A percentile compares a stretch with the other conserved stretches of the same genome.
These are phyloP conservation scores for Chaetomium strumarium DNA, from an alignment of 2,329 filamentous ascomycete species.

Conservation along the genomic window DNA sequence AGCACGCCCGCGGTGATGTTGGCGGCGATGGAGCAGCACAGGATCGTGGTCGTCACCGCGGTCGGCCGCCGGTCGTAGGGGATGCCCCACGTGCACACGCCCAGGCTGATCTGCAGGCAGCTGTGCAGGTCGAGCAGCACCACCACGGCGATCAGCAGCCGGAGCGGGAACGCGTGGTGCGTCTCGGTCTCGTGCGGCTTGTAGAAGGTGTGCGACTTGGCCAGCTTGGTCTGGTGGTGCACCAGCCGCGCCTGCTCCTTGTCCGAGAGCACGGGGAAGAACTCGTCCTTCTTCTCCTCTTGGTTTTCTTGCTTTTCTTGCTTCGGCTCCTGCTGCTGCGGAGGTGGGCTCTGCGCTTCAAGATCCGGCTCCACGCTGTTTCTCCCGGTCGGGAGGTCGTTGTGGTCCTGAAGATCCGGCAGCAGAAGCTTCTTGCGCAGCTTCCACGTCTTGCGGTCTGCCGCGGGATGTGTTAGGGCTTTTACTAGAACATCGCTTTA, in stretches of 20 bases:
- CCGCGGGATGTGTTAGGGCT: no score
- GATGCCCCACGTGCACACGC: slow-evolving; percentile 73
- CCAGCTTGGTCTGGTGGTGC: slow-evolving; percentile 74
- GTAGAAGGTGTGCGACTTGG: slow-evolving; percentile 82
- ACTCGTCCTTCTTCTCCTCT: slow-evolving; percentile 39
- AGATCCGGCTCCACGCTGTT: slow-evolving; percentile 25
- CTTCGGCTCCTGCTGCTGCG: no score
- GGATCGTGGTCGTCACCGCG: slow-evolving; percentile 73
- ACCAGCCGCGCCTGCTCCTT: slow-evolving; percentile 63
- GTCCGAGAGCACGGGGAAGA: slow-evolving; percentile 54
- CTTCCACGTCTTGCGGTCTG: slow-evolving; percentile 54
- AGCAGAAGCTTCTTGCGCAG: slow-evolving; percentile 56
- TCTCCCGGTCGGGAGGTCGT: slow-evolving; percentile 51
- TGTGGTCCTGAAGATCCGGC: slow-evolving; percentile 59
- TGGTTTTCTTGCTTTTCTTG: no score
- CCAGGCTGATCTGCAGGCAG: slow-evolving; percentile 72
- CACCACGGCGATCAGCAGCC: slow-evolving; percentile 70
- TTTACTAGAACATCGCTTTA: no score
- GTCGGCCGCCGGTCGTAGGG: slow-evolving; percentile 62
- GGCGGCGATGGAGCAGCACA: slow-evolving; percentile 69
- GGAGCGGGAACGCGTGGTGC: slow-evolving; percentile 71
- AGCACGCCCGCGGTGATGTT: slow-evolving; percentile 73
- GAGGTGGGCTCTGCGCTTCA: slow-evolving; percentile 39
- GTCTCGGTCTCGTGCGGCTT: slow-evolving; percentile 82
- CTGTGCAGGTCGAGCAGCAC: slow-evolving; percentile 74